Evolutionary conservation across 306 rosid genomes (phyloP).

Genomic region (Castanopsis chinensis): DNA sequence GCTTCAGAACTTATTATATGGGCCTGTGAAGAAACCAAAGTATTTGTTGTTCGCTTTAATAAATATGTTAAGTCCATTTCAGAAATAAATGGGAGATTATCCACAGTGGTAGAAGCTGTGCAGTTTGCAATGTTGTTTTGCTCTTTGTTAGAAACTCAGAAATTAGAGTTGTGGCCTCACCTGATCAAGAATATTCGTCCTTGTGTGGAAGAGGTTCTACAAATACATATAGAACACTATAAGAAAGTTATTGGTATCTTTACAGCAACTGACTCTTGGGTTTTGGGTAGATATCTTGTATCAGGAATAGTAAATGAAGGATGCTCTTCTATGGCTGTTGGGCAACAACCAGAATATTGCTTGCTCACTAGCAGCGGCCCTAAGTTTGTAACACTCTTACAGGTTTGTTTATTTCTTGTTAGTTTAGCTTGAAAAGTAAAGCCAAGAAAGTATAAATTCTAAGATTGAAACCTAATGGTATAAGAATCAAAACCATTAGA

Average conservation of each 20-base stretch:
- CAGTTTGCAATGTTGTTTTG: slow-evolving; percentile 49
- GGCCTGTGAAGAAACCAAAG: slow-evolving; percentile 50
- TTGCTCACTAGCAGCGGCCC: slow-evolving; percentile 67
- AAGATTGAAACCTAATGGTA: background rate
- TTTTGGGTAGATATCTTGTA: slow-evolving; percentile 58
- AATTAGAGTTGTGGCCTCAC: slow-evolving; percentile 45
- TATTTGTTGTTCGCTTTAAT: slow-evolving; percentile 43
- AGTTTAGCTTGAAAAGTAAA: background rate
- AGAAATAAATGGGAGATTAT: slow-evolving; percentile 44
- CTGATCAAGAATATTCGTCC: slow-evolving; percentile 47
- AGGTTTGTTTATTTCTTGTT: slow-evolving; percentile 43
- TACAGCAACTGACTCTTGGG: slow-evolving; percentile 62
- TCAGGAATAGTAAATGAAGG: slow-evolving; percentile 51
- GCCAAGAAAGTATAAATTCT: background rate
- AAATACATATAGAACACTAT: slow-evolving; percentile 49
- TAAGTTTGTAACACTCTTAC: slow-evolving; percentile 58
- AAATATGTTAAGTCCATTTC: slow-evolving; percentile 40
- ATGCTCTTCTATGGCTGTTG: slow-evolving; percentile 31
- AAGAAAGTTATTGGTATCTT: slow-evolving; percentile 57
- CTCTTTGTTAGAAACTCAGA: slow-evolving; percentile 56
- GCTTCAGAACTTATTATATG: slow-evolving; percentile 49
- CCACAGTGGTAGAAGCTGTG: slow-evolving; percentile 41
- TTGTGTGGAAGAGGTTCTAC: slow-evolving; percentile 52
- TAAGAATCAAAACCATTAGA: background rate
- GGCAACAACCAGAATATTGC: slow-evolving; percentile 52